Conservation (phyloP, 2,329 filamentous ascomycete species). For the Aaosphaeria pasadenensis region DNA sequence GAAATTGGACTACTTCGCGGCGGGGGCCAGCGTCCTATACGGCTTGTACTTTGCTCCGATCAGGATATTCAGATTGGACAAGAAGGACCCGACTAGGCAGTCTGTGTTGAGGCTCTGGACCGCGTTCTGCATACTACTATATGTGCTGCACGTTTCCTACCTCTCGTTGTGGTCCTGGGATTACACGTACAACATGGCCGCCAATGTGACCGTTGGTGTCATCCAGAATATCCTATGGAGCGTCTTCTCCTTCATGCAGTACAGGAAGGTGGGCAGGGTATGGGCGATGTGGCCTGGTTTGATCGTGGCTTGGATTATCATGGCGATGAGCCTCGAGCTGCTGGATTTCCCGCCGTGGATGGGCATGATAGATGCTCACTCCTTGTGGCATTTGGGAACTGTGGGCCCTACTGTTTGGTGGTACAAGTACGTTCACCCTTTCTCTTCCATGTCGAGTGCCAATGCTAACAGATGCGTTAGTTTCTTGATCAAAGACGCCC, state of each 20-base stretch:
- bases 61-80: slow-evolving; percentile 78
- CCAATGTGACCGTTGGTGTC: slow-evolving; percentile 80
- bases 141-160: slow-evolving; percentile 75
- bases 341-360: slow-evolving; percentile 87
- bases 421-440: slow-evolving; percentile 74
- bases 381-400: slow-evolving; percentile 92
- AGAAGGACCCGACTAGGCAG: slow-evolving; percentile 46
- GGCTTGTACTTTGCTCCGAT: slow-evolving; percentile 84
- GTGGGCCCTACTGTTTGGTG: slow-evolving; percentile 84
- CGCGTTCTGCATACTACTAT: slow-evolving; percentile 65
- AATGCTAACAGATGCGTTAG: slow-evolving; percentile 45
- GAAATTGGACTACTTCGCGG: slow-evolving; percentile 94
- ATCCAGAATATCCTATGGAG: slow-evolving; percentile 83
- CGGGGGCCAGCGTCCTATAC: slow-evolving; percentile 85
- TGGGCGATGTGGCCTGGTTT: slow-evolving; percentile 91
- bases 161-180: slow-evolving; percentile 86
- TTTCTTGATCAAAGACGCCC: slow-evolving; percentile 81
- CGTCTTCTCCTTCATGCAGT: slow-evolving; percentile 74
- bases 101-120: slow-evolving; percentile 73
- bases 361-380: slow-evolving; percentile 87
- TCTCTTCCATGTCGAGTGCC: background rate
- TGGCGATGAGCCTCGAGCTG: slow-evolving; percentile 93
- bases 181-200: slow-evolving; percentile 97
- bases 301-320: slow-evolving; percentile 85
- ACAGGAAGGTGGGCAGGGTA: slow-evolving; percentile 64